A percentile compares a stretch with the other conserved stretches of the same genome.
Conservation (phyloP, 371 early-diverging fungal genomes). For the Enteropsectra breve region DNA sequence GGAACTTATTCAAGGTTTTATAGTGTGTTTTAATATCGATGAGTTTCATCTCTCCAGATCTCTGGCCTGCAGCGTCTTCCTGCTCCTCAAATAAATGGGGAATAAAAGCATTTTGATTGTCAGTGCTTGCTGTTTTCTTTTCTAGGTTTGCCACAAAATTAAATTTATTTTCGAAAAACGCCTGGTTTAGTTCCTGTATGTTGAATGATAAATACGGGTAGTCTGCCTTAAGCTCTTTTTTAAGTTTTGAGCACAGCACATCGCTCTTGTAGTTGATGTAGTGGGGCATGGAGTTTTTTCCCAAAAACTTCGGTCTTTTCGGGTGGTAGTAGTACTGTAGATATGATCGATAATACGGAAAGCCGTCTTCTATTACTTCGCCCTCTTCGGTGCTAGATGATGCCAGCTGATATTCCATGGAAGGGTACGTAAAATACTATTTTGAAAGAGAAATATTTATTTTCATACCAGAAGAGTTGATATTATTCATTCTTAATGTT, state of each 20-base stretch:
- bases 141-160: background rate
- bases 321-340: conserved; percentile 36
- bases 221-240: conserved; percentile 44
- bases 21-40: background rate
- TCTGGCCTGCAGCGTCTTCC: background rate
- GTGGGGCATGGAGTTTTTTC: conserved; percentile 38
- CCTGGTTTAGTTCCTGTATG: conserved; percentile 21
- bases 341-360: conserved; percentile 32
- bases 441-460: conserved; percentile 3
- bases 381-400: conserved; percentile 45
- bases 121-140: background rate
- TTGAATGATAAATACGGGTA: conserved; percentile 23
- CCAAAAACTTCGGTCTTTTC: conserved; percentile 20
- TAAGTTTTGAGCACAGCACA: conserved; percentile 15
- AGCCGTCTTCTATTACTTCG: conserved; percentile 25
- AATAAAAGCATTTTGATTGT: background rate
- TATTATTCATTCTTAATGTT: background rate
- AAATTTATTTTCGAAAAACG: conserved; percentile 41
- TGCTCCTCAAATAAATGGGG: conserved; percentile 1
- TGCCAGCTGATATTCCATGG: conserved; percentile 29
- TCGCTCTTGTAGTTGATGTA: conserved; percentile 28
- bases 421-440: conserved; percentile 17
- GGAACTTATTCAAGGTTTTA: conserved; percentile 8
- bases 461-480: background rate
- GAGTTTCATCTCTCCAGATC: background rate